Evolutionary conservation across 495 filamentous ascomycete genomes (phyloP).

Genomic region (Haplographium delicatum): DNA sequence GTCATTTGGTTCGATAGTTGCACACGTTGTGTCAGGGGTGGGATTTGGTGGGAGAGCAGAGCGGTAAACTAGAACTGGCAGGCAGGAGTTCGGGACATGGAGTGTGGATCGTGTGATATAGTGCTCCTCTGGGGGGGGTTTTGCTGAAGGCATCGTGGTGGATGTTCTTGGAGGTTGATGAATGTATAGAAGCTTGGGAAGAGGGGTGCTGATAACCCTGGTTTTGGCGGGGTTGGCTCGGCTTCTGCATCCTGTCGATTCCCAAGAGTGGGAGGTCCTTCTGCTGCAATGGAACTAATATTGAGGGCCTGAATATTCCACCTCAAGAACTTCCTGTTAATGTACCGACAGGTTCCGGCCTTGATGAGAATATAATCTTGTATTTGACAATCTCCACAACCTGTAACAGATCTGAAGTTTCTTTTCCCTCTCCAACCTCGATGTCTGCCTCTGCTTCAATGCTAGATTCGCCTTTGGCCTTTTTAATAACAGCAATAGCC

Average conservation of each 20-base stretch:
- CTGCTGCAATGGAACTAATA: not conserved
- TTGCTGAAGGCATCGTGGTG: slow-evolving; percentile 2
- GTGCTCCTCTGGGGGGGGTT: slow-evolving; percentile 7
- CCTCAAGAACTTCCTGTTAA: slow-evolving; percentile 4
- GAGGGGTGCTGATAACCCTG: not conserved
- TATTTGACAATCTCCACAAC: slow-evolving; percentile 84
- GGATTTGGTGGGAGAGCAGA: slow-evolving; percentile 26
- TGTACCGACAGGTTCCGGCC: slow-evolving; percentile 77
- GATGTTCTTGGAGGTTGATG: not conserved
- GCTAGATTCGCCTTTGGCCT: slow-evolving; percentile 27
- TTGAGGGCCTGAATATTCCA: not conserved
- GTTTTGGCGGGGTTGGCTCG: slow-evolving; percentile 6
- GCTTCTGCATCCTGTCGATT: slow-evolving; percentile 8
- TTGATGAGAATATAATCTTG: slow-evolving; percentile 79
- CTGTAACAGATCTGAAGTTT: slow-evolving; percentile 35
- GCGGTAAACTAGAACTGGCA: slow-evolving; percentile 37
- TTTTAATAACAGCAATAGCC: slow-evolving; percentile 71
- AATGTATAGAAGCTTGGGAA: not conserved
- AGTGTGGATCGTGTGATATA: slow-evolving; percentile 23
- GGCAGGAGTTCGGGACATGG: slow-evolving; percentile 35
- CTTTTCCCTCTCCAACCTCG: slow-evolving; percentile 22
- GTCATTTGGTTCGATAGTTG: slow-evolving; percentile 29
- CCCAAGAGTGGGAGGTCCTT: not conserved
- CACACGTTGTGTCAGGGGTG: slow-evolving; percentile 20
- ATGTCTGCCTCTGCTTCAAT: slow-evolving; percentile 17